These are phyloP conservation scores for Tephrocybe sp. DNA, from an alignment of 768 basidiomycete genomes.

Conservation along the genomic window DNA sequence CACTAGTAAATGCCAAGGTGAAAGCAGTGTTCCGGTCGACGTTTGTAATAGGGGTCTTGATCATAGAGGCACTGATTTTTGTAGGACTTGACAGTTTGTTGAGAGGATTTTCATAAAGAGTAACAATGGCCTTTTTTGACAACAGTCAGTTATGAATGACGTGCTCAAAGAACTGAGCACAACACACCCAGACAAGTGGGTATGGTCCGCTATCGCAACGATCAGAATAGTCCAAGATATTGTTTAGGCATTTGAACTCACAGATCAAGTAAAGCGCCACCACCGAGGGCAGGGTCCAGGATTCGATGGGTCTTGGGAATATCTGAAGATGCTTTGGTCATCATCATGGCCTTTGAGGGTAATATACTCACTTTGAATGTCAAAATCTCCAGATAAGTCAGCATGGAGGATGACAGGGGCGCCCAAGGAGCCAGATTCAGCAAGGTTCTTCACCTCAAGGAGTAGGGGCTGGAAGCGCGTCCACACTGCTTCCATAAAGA, in stretches of 20 bases:
- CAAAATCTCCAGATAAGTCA: conserved; percentile 73
- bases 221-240: neutral
- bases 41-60: conserved; percentile 74
- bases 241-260: conserved; percentile 30
- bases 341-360: neutral
- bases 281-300: conserved; percentile 76
- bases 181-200: conserved; percentile 72
- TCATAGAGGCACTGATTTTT: conserved; percentile 64
- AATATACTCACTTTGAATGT: conserved; percentile 54
- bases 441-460: conserved; percentile 61
- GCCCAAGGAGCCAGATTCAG: conserved; percentile 65
- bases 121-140: conserved; percentile 61
- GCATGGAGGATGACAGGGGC: conserved; percentile 68
- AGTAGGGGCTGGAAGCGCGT: conserved; percentile 78
- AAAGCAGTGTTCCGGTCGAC: conserved; percentile 81
- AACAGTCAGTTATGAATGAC: neutral
- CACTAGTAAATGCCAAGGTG: conserved; percentile 62
- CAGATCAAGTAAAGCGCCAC: conserved; percentile 85
- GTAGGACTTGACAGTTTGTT: conserved; percentile 63
- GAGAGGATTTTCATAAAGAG: conserved; percentile 76
- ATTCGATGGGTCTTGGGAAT: conserved; percentile 72
- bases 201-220: conserved; percentile 66
- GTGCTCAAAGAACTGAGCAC: neutral
- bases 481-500: conserved; percentile 94
- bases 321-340: conserved; percentile 36